These are phyloP conservation scores for Neobulgaria alba DNA, from an alignment of 2,329 filamentous ascomycete species.

Conservation along the genomic window DNA sequence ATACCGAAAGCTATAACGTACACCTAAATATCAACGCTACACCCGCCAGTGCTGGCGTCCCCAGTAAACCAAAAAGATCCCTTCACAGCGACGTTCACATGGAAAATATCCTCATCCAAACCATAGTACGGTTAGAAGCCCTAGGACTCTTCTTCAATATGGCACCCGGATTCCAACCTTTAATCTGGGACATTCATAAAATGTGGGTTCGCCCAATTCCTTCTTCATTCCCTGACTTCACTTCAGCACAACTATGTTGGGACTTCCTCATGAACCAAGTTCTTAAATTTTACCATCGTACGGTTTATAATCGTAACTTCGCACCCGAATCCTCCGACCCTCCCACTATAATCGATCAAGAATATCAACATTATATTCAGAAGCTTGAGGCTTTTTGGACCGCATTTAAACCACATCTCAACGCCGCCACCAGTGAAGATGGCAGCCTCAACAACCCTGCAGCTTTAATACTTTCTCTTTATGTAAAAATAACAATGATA, in stretches of 20 bases:
- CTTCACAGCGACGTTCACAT: slow-evolving; percentile 21
- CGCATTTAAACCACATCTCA: slow-evolving; percentile 21
- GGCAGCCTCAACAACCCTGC: slow-evolving; percentile 18
- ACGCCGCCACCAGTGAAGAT: slow-evolving; percentile 14
- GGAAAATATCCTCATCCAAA: slow-evolving; percentile 25
- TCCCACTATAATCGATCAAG: slow-evolving; percentile 9
- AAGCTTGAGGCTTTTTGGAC: slow-evolving; percentile 17
- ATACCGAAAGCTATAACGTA: too few species aligned
- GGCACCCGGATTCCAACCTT: slow-evolving; percentile 20
- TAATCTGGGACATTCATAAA: slow-evolving; percentile 25
- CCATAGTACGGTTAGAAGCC: slow-evolving; percentile 22
- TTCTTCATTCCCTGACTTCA: slow-evolving; percentile 17
- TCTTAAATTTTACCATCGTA: slow-evolving; percentile 23
- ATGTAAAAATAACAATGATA: slow-evolving; percentile 19
- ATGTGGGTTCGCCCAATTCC: slow-evolving; percentile 21
- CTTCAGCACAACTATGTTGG: slow-evolving; percentile 23
- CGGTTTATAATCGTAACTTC: slow-evolving; percentile 18
- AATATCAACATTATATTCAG: slow-evolving; percentile 11
- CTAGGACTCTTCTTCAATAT: slow-evolving; percentile 23
- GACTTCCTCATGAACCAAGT: slow-evolving; percentile 25
- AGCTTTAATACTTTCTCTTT: slow-evolving; percentile 19
- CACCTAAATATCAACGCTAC: too few species aligned
- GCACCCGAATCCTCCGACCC: slow-evolving; percentile 13
- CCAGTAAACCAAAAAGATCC: too few species aligned
- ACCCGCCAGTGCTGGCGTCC: too few species aligned